Evolutionary conservation across 78 protist genomes (phyloP), one percentile per base, ranked within the genome.

Genomic region (Ministeria vibrans): DNA sequence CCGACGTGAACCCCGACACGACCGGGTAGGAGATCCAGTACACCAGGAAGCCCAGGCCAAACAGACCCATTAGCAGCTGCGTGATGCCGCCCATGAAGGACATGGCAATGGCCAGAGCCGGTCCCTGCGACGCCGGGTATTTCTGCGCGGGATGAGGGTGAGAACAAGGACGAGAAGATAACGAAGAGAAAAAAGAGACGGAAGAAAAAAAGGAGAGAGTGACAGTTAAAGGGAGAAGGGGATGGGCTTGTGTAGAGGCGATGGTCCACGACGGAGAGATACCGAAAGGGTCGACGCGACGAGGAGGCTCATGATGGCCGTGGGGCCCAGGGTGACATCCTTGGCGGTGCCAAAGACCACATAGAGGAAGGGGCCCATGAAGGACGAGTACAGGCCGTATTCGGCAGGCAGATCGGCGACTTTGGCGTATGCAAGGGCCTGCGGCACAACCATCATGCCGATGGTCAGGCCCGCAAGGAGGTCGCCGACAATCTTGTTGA

Each of bases 391-490:
- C 69, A 75, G 79, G 45, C 64, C 79, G 20, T 49, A 34, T 39
- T 53, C 36, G 51, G n/a, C 45, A 30, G 44, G 53, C 7, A 49
- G 69, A 5, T 32, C 70, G 53, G 79, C 79, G 41, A 83, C n/a
- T n/a, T 18, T 30, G 28, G 87, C 82, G 61, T 77, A 83, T 9
- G 84, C 83, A 1, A 83, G 30, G 5, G 82, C 64, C 34, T 83
- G 81, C 41, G 87, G 87, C 20, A 83, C 51, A 61, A 75, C 71
- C 62, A 83, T 53, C 42, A 69, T 42, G 3, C 69, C 81, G 63
- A 77, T 74, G 2, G 87, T 83, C 43, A 83, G 53, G 9, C 87
- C 83, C 46, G 84, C 78, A 30, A 68, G 20, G n/a, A 68, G 25
- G 23, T 68, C 74, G 32, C 49, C 74, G 41, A 13, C 15, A 1